These are phyloP conservation scores for Massarina eburnea DNA, from an alignment of 2,329 filamentous ascomycete genomes.

Conservation along the genomic window DNA sequence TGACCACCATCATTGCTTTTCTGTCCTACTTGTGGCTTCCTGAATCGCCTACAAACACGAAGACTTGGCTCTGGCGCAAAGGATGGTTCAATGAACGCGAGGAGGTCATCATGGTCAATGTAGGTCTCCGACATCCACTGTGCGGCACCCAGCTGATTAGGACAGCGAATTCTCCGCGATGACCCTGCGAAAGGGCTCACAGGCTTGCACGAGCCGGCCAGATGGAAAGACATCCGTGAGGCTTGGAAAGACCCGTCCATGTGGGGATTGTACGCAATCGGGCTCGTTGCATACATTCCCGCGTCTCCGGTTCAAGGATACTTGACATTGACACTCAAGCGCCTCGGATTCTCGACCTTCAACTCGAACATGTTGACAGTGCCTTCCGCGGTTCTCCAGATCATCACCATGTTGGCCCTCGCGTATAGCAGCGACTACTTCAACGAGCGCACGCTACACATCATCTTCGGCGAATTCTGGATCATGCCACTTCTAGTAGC, in stretches of 20 bases:
- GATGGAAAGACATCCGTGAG: conserved; percentile 50
- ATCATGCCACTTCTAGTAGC: conserved; percentile 45
- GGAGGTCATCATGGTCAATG: conserved; percentile 68
- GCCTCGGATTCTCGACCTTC: conserved; percentile 46
- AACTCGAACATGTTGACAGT: conserved; percentile 46
- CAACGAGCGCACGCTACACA: conserved; percentile 55
- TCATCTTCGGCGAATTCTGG: conserved; percentile 45
- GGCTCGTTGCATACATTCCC: conserved; percentile 42
- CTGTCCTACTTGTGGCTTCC: conserved; percentile 41
- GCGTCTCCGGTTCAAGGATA: conserved; percentile 42
- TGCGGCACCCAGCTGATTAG: background rate
- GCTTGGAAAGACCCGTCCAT: conserved; percentile 57
- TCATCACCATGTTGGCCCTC: conserved; percentile 50
- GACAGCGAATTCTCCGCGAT: conserved; percentile 54
- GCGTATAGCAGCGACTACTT: conserved; percentile 52
- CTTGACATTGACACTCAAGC: conserved; percentile 43
- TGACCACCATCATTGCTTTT: conserved; percentile 32
- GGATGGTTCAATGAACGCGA: conserved; percentile 69
- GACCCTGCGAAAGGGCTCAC: conserved; percentile 59
- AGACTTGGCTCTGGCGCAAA: conserved; percentile 44
- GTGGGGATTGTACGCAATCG: conserved; percentile 58
- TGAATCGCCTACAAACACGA: conserved; percentile 53
- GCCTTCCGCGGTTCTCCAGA: conserved; percentile 51
- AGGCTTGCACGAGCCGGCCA: conserved; percentile 58
- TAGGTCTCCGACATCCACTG: background rate